Conservation (phyloP, 768 basidiomycete species). For the Mycena crocata region DNA sequence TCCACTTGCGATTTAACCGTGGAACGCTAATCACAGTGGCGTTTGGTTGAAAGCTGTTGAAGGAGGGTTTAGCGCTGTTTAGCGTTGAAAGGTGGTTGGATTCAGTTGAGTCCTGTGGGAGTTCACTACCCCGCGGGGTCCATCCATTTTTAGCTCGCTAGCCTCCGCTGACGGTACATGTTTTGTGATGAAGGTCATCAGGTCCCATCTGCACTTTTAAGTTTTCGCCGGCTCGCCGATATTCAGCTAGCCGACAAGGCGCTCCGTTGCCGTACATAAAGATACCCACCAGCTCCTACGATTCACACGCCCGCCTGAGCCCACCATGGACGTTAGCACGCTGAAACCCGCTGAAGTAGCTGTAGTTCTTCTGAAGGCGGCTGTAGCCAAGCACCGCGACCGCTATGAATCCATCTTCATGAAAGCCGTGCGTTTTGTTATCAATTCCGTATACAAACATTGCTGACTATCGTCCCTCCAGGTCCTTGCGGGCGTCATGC, state of each 20-base stretch:
- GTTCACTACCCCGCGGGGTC: too few relatives aligned
- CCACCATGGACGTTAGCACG: conserved; percentile 50
- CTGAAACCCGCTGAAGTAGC: conserved; percentile 72
- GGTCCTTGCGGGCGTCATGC: conserved; percentile 77
- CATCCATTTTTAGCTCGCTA: too few relatives aligned
- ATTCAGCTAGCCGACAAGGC: background rate
- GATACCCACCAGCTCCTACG: background rate
- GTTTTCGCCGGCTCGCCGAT: background rate
- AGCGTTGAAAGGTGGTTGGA: too few relatives aligned
- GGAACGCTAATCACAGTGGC: too few relatives aligned
- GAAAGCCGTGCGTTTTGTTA: conserved; percentile 68
- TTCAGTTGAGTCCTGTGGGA: too few relatives aligned
- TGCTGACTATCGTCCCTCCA: conserved; percentile 37
- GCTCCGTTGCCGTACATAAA: background rate
- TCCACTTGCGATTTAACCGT: too few relatives aligned
- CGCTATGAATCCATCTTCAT: conserved; percentile 70
- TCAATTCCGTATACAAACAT: background rate
- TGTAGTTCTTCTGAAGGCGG: conserved; percentile 64
- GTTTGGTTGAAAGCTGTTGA: too few relatives aligned
- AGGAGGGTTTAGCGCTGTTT: too few relatives aligned
- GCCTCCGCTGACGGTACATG: too few relatives aligned
- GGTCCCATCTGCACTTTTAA: too few relatives aligned
- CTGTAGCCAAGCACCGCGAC: conserved; percentile 72
- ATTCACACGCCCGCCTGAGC: conserved; percentile 18
- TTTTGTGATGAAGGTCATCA: background rate